Percentiles rank a stretch among this genome's conserved stretches.
phyloP scores from a whole-genome alignment of 2,329 filamentous ascomycete species.

The Pyricularia sp. region DNA sequence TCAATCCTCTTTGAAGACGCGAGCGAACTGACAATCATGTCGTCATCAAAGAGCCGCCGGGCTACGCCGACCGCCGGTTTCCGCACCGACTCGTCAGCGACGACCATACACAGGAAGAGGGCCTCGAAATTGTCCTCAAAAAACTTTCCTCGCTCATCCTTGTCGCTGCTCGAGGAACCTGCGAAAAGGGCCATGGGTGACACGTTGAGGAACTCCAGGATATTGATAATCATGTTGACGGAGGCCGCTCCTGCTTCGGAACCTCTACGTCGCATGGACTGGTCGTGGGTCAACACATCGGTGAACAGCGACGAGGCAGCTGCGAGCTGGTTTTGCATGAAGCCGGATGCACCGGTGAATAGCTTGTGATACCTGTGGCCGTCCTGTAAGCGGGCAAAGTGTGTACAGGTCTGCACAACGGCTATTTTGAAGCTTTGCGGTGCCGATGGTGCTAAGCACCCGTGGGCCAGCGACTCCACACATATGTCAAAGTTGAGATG shows the following conservation, averaged over 20 bases:
- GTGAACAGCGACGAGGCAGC: slow-evolving; percentile 30
- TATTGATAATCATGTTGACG: slow-evolving; percentile 36
- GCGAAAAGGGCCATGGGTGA: slow-evolving; percentile 41
- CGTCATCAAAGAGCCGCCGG: slow-evolving; percentile 34
- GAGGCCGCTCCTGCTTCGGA: slow-evolving; percentile 26
- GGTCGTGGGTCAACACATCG: slow-evolving; percentile 28
- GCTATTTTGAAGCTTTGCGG: slow-evolving; percentile 54
- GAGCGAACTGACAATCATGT: slow-evolving; percentile 24
- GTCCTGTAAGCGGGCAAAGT: slow-evolving; percentile 47
- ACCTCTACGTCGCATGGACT: slow-evolving; percentile 28
- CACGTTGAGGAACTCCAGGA: slow-evolving; percentile 47
- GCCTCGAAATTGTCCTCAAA: slow-evolving; percentile 38
- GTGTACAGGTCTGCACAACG: slow-evolving; percentile 51
- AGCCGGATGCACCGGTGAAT: slow-evolving; percentile 44
- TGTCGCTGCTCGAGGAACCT: slow-evolving; percentile 23
- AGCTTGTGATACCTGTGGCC: slow-evolving; percentile 41
- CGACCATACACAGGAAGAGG: slow-evolving; percentile 45
- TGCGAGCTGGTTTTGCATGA: slow-evolving; percentile 47
- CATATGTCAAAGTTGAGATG: slow-evolving; percentile 52
- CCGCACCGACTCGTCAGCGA: slow-evolving; percentile 38
- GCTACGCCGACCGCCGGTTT: slow-evolving; percentile 37
- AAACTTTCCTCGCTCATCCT: slow-evolving; percentile 27
- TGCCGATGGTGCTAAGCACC: slow-evolving; percentile 46
- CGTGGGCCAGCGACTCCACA: slow-evolving; percentile 45
- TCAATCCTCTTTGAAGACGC: slow-evolving; percentile 25